These are phyloP conservation scores for Alternaria gaisen DNA, from an alignment of 2,329 filamentous ascomycete genomes.

Conservation along the genomic window DNA sequence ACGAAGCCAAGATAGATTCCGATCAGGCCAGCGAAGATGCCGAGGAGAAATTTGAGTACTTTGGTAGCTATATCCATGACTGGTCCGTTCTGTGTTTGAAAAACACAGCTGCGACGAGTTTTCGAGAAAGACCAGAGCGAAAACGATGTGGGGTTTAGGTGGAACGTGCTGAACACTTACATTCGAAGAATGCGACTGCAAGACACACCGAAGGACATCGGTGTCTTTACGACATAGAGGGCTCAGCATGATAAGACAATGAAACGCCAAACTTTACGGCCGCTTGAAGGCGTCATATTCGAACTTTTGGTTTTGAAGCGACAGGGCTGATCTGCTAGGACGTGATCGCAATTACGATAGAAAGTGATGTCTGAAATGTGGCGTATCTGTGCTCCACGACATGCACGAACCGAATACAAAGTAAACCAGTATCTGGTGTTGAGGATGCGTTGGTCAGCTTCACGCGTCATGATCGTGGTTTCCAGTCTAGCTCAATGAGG, in stretches of 20 bases:
- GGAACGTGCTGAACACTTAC: not conserved
- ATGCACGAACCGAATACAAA: no score
- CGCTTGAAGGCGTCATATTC: not conserved
- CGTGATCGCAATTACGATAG: no score
- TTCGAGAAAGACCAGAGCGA: not conserved
- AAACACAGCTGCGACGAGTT: not conserved
- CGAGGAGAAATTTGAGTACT: conserved; percentile 33
- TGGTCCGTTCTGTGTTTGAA: not conserved
- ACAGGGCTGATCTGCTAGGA: no score
- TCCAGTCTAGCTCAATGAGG: no score
- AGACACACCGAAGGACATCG: not conserved
- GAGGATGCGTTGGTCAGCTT: no score
- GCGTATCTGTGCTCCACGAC: no score
- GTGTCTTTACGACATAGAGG: not conserved
- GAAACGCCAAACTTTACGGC: not conserved
- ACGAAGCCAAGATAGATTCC: conserved; percentile 56
- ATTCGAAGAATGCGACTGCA: not conserved
- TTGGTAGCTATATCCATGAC: conserved; percentile 9
- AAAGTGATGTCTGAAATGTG: no score
- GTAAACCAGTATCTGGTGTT: no score
- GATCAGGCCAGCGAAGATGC: conserved; percentile 28
- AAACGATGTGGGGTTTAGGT: conserved; percentile 1
- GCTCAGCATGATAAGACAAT: not conserved
- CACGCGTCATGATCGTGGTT: no score
- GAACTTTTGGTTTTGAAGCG: not conserved